Base-by-base conservation (phyloP, 139 green algal species). In the Desmodesmus armatus region DNA sequence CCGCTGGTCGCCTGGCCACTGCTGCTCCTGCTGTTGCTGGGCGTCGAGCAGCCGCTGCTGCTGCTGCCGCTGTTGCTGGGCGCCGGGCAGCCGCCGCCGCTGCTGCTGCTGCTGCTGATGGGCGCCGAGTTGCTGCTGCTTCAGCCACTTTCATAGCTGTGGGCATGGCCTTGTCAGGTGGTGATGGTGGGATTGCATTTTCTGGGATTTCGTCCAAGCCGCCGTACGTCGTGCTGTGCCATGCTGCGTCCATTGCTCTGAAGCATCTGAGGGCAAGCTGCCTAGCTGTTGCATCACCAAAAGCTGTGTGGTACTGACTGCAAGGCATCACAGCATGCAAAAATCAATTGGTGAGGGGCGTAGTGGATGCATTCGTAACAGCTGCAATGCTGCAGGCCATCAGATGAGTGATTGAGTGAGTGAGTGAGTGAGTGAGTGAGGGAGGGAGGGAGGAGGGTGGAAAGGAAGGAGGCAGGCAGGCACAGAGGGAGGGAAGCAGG, bases 21-120 rank as follows among this genome's bases (percentile, higher is more conserved):
- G 33, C 58, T 67, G 58, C 11, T 7, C 5, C 29, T 67, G 11
- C 33, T 21, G 58, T 25, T 9, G 63, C 63, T n/a, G n/a, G n/a
- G n/a, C n/a, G n/a, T n/a, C n/a, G n/a, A 72, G 63, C 63, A 72
- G 63, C 63, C 13, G 63, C 63, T 25, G 63, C 63, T 13, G 63
- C 63, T 25, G 29, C 63, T 23, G 63, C n/a, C 6, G 63, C 27
- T 72, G 63, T 33, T 19, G 21, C 51, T 27, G 1, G 19, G 17
- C 51, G 21, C 17, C 1, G 51, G 51, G 1, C 1, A 62, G 21
- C 19, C 62, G n/a, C 23, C 11, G 17, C 23, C 23, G 43, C 39
- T 39, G 69, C 39, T 40, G 43, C 5, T 31, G 69, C 37, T 58
- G 40, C 17, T 77, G 39, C 39, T 75, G 66, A 25, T 43, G 35